A percentile compares a stretch with the other conserved stretches of the same genome.
Conservation (phyloP, 2,329 filamentous ascomycete species). For the Alternaria metachromatica region DNA sequence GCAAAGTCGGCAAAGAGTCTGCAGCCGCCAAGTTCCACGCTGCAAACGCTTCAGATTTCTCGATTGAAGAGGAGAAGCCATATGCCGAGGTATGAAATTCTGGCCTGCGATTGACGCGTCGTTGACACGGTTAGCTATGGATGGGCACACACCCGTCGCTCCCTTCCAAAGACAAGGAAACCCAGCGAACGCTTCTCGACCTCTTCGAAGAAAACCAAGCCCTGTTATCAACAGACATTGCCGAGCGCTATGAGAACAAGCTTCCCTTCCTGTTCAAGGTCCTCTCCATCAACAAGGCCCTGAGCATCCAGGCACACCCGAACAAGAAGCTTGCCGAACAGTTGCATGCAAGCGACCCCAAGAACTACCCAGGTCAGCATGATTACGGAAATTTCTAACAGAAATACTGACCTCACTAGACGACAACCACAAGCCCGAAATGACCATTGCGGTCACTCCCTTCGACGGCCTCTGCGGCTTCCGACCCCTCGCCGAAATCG, state of each 20-base stretch:
- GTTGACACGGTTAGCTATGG: slow-evolving; percentile 74
- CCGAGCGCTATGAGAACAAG: slow-evolving; percentile 77
- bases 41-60: slow-evolving; percentile 79
- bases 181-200: slow-evolving; percentile 84
- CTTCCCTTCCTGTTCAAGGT: slow-evolving; percentile 98
- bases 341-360: slow-evolving; percentile 82
- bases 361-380: slow-evolving; percentile 77
- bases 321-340: slow-evolving; percentile 94
- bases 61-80: slow-evolving; percentile 83
- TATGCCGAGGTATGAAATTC: slow-evolving; percentile 78
- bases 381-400: no score
- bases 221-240: slow-evolving; percentile 76
- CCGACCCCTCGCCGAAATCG: slow-evolving; percentile 83
- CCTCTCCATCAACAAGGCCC: slow-evolving; percentile 90
- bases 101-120: background rate
- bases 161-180: slow-evolving; percentile 86
- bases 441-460: slow-evolving; percentile 96
- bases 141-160: slow-evolving; percentile 98
- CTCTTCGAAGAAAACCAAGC: slow-evolving; percentile 86
- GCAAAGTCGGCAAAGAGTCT: slow-evolving; percentile 86
- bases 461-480: slow-evolving; percentile 98
- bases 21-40: slow-evolving; percentile 89
- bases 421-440: slow-evolving; percentile 99
- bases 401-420: slow-evolving; percentile 50
- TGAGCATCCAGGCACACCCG: slow-evolving; percentile 96